Base-by-base conservation (phyloP, 2,329 filamentous ascomycete genomes). In the Grosmannia serpens region DNA sequence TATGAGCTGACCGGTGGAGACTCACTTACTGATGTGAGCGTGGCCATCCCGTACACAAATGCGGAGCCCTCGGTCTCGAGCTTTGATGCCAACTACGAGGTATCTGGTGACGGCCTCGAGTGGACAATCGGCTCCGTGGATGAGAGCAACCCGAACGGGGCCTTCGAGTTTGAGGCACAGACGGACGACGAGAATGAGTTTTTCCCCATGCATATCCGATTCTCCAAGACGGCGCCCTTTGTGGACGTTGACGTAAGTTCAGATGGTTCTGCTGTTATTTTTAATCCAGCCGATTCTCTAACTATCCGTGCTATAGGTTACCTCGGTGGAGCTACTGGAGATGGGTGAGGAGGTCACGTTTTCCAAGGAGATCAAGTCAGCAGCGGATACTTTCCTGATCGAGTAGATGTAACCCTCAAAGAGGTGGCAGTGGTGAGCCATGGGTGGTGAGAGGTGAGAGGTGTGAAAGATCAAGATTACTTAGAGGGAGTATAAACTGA, bases 191-290 rank as follows among this genome's bases (percentile, higher is more conserved):
- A 97, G 70, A 86, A 89, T 59, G 91, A 96, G 66, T 97, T 97
- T 77, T 99, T 99, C 84, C 94, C 94, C 1, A 97, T 99, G 91
- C 87, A 83, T 57, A 85, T 97, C 61, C 82, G 85, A 58, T 99
- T 99, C 74, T 86, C 83, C 63, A 96, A 95, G 80, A 81, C 84
- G 49, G 83, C 81, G 60, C 92, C 94, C 31, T 96, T 89, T 71
- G 82, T 97, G 55, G 90, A 96, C 67, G 89, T 99, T 63, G 91
- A 96, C 75, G 92, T 97, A 78, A 86, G 87, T 29, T 24, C 26
- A 15, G 9, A 29, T 22, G 7, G 82, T 62, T 15, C 27, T 35
- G 8, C 20, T 35, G 22, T n/a, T 57, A 33, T 56, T n/a, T 29
- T 26, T 29, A 46, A 26, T 5, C n/a, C 11, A 50, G 9, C 17